These are phyloP conservation scores for Blastocystis sp. DNA, from an alignment of 352 stramenopile species.

Conservation along the genomic window DNA sequence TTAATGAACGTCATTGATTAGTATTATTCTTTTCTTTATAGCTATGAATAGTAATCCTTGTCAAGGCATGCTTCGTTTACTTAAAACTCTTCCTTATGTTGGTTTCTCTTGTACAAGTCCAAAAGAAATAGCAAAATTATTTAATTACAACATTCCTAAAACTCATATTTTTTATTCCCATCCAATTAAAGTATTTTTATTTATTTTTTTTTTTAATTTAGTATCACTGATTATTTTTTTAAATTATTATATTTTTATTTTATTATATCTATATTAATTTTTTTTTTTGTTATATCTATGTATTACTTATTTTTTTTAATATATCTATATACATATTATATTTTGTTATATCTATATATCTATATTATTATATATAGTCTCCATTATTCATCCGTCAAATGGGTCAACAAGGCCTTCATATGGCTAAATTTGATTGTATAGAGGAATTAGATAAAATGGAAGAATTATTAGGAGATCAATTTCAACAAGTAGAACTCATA, in stretches of 20 bases:
- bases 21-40: background rate
- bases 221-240: slow-evolving; percentile 17
- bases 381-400: too few relatives aligned
- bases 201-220: too few relatives aligned
- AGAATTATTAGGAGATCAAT: slow-evolving; percentile 4
- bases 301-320: too few relatives aligned
- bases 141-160: background rate
- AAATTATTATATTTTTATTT: too few relatives aligned
- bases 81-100: slow-evolving; percentile 16
- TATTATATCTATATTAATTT: too few relatives aligned
- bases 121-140: slow-evolving; percentile 18
- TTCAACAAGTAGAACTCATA: background rate
- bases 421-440: slow-evolving; percentile 4
- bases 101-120: slow-evolving; percentile 12
- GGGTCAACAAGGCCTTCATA: slow-evolving; percentile 1
- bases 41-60: slow-evolving; percentile 35
- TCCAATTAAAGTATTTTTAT: too few relatives aligned
- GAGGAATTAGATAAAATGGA: slow-evolving; percentile 32
- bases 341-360: too few relatives aligned
- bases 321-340: too few relatives aligned
- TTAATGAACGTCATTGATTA: too few relatives aligned
- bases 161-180: slow-evolving; percentile 32
- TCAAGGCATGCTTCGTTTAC: slow-evolving; percentile 21
- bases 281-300: too few relatives aligned
- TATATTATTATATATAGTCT: too few relatives aligned